Evolutionary conservation across 768 basidiomycete species (phyloP), one percentile per base, ranked within the genome.

Genomic region (Chalciporus pseudorubinellus): DNA sequence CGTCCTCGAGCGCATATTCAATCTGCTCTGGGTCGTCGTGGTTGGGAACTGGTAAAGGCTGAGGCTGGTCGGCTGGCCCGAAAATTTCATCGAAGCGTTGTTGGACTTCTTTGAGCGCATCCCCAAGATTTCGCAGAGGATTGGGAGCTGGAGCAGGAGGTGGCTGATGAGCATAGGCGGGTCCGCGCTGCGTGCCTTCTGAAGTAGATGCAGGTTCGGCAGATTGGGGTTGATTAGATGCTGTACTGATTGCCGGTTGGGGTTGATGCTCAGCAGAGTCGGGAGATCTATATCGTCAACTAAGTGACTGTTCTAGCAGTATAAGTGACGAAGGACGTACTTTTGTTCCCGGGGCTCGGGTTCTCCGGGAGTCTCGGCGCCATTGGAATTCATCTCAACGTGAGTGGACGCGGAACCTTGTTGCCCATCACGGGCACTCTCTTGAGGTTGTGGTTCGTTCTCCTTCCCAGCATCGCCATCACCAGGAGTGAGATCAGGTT

Each of bases 41-140:
- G 33, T 78, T 72, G 38, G 74, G 72, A 18, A 63, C 54, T 45
- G 66, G 69, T 3, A 69, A 65, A 26, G 66, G 54, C 8, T 65
- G 61, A 16, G 56, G 42, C 29, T 64, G 65, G 48, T 79, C 72
- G 0, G 67, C 64, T 11, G 71, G 66, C 50, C 76, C 73, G 48
- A 87, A 71, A 53, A 98, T 95, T 52, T 92, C 87, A 51, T 94
- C 83, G 57, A 92, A 82, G n/a, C 86, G 83, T 53, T 87, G 82
- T 44, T 80, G 83, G 48, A 95, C 87, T 59, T 95, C 87, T 57
- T 87, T 81, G 46, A 91, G 67, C 0, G 88, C 80, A 61, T 97
- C 93, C 26, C 93, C 93, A 3, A 94, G 81, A 56, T 82, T 88
- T 44, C 92, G 89, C 33, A 84, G 69, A 4, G 85, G 83, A 58